Conservation (phyloP, 164 flowering plant species). For the Sedum album region DNA sequence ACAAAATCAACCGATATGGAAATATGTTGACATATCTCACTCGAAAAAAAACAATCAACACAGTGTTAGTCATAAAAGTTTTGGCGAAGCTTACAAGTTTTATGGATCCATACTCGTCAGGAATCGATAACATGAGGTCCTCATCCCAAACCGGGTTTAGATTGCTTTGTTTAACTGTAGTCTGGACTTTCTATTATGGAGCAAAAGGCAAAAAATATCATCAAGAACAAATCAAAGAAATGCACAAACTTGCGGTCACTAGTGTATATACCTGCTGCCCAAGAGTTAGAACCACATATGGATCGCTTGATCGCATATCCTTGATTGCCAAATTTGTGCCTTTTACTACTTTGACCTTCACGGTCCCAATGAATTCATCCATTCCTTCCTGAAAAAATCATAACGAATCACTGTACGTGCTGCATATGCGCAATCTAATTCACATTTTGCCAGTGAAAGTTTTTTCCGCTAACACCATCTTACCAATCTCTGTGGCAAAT, state of each 20-base stretch:
- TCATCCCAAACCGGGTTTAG: slow-evolving; percentile 86
- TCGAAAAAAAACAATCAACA: too few species aligned
- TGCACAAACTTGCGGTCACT: neutral
- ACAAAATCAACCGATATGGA: too few species aligned
- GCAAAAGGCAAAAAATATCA: slow-evolving; percentile 7
- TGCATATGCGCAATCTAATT: neutral
- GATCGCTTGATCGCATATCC: slow-evolving; percentile 91
- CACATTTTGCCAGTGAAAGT: too few species aligned
- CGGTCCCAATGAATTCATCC: slow-evolving; percentile 86
- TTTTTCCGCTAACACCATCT: neutral
- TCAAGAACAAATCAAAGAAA: slow-evolving; percentile 2
- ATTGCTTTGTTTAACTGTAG: slow-evolving; percentile 59
- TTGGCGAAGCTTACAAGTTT: slow-evolving; percentile 51
- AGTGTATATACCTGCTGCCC: slow-evolving; percentile 63
- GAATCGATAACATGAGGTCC: slow-evolving; percentile 95
- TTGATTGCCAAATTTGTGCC: slow-evolving; percentile 80
- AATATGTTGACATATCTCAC: too few species aligned
- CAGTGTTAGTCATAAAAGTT: too few species aligned
- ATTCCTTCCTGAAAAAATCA: slow-evolving; percentile 53
- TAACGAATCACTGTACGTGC: neutral
- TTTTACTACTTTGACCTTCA: slow-evolving; percentile 79
- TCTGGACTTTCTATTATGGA: slow-evolving; percentile 56
- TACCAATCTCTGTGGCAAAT: slow-evolving; percentile 43
- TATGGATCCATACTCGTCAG: slow-evolving; percentile 54
- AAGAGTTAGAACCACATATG: slow-evolving; percentile 68